Base-by-base conservation (phyloP, 441 rosid genomes). In the Viola pubescens region DNA sequence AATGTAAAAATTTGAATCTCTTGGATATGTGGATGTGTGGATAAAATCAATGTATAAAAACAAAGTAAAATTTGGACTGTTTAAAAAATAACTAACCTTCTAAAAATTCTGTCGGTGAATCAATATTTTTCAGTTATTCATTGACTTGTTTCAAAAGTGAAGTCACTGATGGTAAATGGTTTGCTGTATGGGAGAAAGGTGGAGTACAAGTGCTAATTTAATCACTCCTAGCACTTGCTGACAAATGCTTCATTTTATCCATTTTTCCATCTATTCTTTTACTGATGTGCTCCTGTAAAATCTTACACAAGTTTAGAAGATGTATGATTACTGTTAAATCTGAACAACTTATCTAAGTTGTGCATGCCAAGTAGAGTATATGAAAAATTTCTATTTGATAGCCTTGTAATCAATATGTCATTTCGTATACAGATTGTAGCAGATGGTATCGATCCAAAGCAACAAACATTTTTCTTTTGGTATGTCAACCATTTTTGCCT, bases 371-470 rank as follows among this genome's bases (percentile, higher is more conserved):
- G 13, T 60, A 14, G 40, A 9, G 63, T 52, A 34, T 40, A 41
- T 54, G 14, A 7, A 11, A 42, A 48, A 4, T 26, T 63, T 55
- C 42, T 37, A 42, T 51, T 48, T 48, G 9, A 14, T 63, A 12
- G 58, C 42, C 7, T 50, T 62, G 39, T 44, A 41, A 63, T 72
- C 73, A 57, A 67, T 58, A 39, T 71, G 59, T 16, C 6, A 37
- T 39, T 67, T 3, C 70, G 42, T 72, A 9, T 71, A 69, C 84
- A 91, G 99, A 73, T 79, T 59, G 79, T 84, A 75, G 86, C 91
- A 11, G 88, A 82, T 53, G 86, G 82, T 54, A 67, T 78, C 75
- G 98, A 94, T 82, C 99, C 99, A 48, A 88, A 85, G 74, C 90
- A 84, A 52, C 97, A 91, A 71, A 87, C 98, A 3, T 87, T 94